Evolutionary conservation across 257 asterid genomes (phyloP).

Genomic region (Lavandula angustifolia): DNA sequence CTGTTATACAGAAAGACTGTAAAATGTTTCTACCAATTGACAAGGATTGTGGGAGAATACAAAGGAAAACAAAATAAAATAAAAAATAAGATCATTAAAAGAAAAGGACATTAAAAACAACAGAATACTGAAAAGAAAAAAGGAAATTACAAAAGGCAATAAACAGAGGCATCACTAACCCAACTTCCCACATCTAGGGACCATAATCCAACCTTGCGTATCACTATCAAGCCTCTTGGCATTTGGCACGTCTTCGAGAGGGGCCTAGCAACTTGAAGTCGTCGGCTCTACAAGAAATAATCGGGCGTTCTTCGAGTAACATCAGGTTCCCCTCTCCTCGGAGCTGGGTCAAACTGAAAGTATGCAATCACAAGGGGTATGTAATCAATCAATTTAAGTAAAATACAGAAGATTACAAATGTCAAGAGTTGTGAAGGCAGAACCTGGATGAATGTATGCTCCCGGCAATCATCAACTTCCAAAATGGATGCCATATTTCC

Average conservation of each 20-base stretch:
- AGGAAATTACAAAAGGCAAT: slow-evolving; percentile 34
- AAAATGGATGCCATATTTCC: slow-evolving; percentile 85
- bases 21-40: slow-evolving; percentile 17
- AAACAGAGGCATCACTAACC: slow-evolving; percentile 42
- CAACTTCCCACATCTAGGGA: slow-evolving; percentile 39
- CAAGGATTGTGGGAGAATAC: slow-evolving; percentile 1
- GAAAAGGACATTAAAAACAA: slow-evolving; percentile 8
- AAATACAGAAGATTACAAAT: not conserved
- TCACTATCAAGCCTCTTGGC: slow-evolving; percentile 41
- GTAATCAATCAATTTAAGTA: not conserved
- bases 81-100: slow-evolving; percentile 5
- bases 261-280: slow-evolving; percentile 24
- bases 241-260: slow-evolving; percentile 26
- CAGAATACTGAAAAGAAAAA: not conserved
- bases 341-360: slow-evolving; percentile 80
- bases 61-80: slow-evolving; percentile 18
- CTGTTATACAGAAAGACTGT: slow-evolving; percentile 32
- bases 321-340: slow-evolving; percentile 83
- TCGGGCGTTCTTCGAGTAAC: slow-evolving; percentile 78
- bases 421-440: slow-evolving; percentile 16
- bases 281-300: slow-evolving; percentile 57
- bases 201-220: slow-evolving; percentile 37
- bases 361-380: not conserved
- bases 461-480: slow-evolving; percentile 83
- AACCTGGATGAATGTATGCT: slow-evolving; percentile 76